These are phyloP conservation scores for Melanogaster broomeanus DNA, from an alignment of 768 basidiomycete genomes.

Conservation along the genomic window DNA sequence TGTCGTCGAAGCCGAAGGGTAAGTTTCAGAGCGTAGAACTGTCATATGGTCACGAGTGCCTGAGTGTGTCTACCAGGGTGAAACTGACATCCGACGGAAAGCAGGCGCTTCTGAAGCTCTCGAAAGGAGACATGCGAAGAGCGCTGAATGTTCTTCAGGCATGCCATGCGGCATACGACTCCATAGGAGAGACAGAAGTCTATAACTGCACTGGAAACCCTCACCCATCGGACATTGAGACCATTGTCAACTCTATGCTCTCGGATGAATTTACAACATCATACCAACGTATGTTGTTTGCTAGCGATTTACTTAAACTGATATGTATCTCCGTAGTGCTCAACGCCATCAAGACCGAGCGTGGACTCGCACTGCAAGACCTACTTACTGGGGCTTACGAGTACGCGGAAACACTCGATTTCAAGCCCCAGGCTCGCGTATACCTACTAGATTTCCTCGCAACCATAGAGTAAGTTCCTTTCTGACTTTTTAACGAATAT, in stretches of 20 bases:
- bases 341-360: constrained; percentile 81
- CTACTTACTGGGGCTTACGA: constrained; percentile 91
- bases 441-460: constrained; percentile 93
- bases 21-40: constrained; percentile 20
- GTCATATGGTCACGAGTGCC: not conserved
- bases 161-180: constrained; percentile 95
- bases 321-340: constrained; percentile 63
- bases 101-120: constrained; percentile 89
- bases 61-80: constrained; percentile 52
- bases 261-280: constrained; percentile 93
- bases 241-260: constrained; percentile 93
- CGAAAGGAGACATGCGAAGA: constrained; percentile 95
- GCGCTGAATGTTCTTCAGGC: constrained; percentile 97
- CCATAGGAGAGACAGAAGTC: constrained; percentile 84
- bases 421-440: constrained; percentile 83
- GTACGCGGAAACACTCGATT: constrained; percentile 81
- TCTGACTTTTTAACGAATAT: not conserved
- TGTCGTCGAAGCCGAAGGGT: constrained; percentile 88
- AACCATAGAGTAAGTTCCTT: constrained; percentile 80
- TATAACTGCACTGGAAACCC: constrained; percentile 98
- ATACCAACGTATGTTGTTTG: constrained; percentile 63
- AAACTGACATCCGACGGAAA: constrained; percentile 86
- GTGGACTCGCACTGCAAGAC: constrained; percentile 94
- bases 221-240: constrained; percentile 92
- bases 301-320: not conserved